A percentile compares a stretch with the other conserved stretches of the same genome.
Conservation (phyloP, 2,329 filamentous ascomycete genomes). For the Alternaria longipes region DNA sequence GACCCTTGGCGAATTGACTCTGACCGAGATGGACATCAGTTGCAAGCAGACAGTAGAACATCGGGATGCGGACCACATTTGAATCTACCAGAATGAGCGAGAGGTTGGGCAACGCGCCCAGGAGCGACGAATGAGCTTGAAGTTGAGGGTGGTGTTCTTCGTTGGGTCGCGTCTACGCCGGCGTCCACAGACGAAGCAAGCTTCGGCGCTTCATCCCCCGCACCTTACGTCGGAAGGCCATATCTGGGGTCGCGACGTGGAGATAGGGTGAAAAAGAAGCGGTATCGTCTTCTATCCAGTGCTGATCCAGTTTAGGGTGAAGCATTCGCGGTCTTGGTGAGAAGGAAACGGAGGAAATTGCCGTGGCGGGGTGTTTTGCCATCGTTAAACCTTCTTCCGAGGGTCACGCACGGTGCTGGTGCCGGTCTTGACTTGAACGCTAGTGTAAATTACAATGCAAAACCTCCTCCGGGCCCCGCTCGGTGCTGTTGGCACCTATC, state of each 20-base stretch:
- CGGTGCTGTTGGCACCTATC: constrained; percentile 5
- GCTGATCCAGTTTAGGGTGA: background rate
- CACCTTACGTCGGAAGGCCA: background rate
- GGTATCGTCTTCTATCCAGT: background rate
- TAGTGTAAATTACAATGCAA: constrained; percentile 6
- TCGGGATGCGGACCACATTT: no score
- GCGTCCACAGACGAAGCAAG: background rate
- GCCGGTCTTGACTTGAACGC: background rate
- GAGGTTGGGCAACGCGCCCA: no score
- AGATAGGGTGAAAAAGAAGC: background rate
- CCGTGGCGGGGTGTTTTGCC: background rate
- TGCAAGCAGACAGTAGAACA: no score
- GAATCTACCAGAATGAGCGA: no score
- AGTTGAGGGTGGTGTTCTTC: background rate
- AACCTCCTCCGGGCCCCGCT: constrained; percentile 19
- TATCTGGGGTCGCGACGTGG: background rate
- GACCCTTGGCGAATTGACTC: no score
- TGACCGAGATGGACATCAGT: no score
- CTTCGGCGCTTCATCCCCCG: background rate
- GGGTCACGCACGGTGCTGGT: background rate
- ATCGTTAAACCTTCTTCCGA: background rate
- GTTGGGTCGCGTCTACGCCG: background rate
- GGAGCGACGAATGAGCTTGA: background rate
- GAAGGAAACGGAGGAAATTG: background rate
- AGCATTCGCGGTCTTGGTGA: background rate